A percentile compares a stretch with the other conserved stretches of the same genome.
phyloP scores from a whole-genome alignment of 2,329 filamentous ascomycete genomes.

The Alternaria ventricosa region DNA sequence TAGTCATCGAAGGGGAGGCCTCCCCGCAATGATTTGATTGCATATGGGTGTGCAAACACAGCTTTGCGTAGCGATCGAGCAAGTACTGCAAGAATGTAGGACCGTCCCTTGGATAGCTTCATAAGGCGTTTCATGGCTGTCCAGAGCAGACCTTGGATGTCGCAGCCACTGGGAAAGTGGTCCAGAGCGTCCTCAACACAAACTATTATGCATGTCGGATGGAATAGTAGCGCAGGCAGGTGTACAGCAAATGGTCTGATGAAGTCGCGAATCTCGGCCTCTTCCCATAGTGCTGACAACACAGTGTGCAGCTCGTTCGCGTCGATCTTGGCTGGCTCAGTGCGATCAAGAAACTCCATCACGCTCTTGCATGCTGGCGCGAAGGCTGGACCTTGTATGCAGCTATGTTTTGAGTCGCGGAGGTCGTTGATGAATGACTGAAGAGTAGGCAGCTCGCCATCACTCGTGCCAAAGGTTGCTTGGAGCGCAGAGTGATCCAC shows the following conservation, averaged over 20 bases:
- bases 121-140: constrained; percentile 36
- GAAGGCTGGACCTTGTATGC: constrained; percentile 41
- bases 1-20: constrained; percentile 49
- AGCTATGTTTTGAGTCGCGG: constrained; percentile 32
- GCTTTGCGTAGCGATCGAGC: constrained; percentile 40
- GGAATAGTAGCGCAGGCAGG: constrained; percentile 48
- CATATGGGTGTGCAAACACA: constrained; percentile 32
- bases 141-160: constrained; percentile 18
- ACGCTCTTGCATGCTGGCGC: constrained; percentile 35
- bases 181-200: constrained; percentile 6
- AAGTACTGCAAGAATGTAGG: constrained; percentile 44
- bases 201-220: constrained; percentile 36
- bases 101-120: constrained; percentile 40
- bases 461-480: neutral
- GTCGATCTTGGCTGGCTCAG: constrained; percentile 2
- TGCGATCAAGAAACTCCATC: constrained; percentile 25
- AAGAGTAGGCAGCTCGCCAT: constrained; percentile 14
- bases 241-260: constrained; percentile 48
- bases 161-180: neutral
- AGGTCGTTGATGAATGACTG: constrained; percentile 33
- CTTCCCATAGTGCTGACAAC: constrained; percentile 53
- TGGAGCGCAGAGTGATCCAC: neutral
- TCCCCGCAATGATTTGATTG: constrained; percentile 15
- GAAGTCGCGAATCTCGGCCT: constrained; percentile 57
- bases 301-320: constrained; percentile 26